A percentile compares a stretch with the other conserved stretches of the same genome.
Evolutionary conservation across 257 asterid genomes (phyloP).

Genomic region (Primulina tabacum): DNA sequence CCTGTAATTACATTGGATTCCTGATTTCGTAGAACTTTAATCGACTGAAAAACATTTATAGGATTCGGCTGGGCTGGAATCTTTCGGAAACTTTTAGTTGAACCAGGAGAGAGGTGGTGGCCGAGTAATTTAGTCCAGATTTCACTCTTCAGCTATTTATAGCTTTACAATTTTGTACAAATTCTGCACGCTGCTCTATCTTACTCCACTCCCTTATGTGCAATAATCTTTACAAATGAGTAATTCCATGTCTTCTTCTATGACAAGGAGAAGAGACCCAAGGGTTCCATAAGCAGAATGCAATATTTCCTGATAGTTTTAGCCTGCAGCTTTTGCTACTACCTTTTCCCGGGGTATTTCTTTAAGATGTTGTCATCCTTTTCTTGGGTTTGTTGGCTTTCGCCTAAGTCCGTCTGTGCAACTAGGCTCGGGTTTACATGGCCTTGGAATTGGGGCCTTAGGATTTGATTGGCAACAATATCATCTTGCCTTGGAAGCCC

Average conservation of each 20-base stretch:
- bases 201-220: background rate
- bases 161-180: background rate
- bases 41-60: conserved; percentile 28
- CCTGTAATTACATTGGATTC: background rate
- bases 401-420: conserved; percentile 43
- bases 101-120: conserved; percentile 73
- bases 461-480: conserved; percentile 49
- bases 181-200: background rate
- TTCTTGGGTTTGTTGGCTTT: conserved; percentile 56
- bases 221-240: background rate
- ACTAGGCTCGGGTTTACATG: conserved; percentile 43
- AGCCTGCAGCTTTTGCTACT: conserved; percentile 35
- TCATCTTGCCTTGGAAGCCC: conserved; percentile 50
- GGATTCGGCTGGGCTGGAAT: conserved; percentile 74
- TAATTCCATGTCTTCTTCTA: background rate
- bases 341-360: conserved; percentile 38
- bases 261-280: conserved; percentile 39
- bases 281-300: conserved; percentile 29
- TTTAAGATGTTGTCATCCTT: conserved; percentile 35
- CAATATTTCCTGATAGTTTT: conserved; percentile 49
- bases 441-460: conserved; percentile 45
- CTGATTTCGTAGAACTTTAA: too few species aligned
- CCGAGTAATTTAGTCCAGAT: conserved; percentile 49
- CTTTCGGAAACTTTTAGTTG: conserved; percentile 44
- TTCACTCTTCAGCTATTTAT: conserved; percentile 47